A percentile compares a stretch with the other conserved stretches of the same genome.
phyloP scores from a whole-genome alignment of 2,329 filamentous ascomycete species.

The Didymellaceae sp. region DNA sequence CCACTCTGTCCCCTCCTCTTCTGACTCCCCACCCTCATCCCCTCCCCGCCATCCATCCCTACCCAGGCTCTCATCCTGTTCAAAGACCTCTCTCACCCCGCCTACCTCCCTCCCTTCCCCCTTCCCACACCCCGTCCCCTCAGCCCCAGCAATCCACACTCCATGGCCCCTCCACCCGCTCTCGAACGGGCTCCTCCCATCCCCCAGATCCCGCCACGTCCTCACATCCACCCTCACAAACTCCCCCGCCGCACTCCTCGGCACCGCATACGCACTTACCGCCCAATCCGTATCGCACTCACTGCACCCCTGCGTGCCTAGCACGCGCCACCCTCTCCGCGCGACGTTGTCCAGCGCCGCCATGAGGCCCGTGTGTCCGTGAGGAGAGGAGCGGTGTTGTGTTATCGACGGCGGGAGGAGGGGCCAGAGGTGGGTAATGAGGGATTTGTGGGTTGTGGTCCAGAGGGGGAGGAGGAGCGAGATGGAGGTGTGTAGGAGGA shows the following conservation, averaged over 20 bases:
- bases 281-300: constrained; percentile 39
- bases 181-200: constrained; percentile 34
- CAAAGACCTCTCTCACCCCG: constrained; percentile 29
- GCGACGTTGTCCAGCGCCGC: constrained; percentile 29
- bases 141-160: constrained; percentile 9
- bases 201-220: constrained; percentile 37
- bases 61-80: too few relatives aligned
- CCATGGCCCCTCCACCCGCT: constrained; percentile 39
- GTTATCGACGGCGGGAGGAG: constrained; percentile 35
- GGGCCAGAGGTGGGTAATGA: constrained; percentile 25
- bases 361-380: constrained; percentile 34
- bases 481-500: constrained; percentile 32
- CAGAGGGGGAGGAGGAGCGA: constrained; percentile 25
- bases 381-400: constrained; percentile 32
- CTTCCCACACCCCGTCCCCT: constrained; percentile 8
- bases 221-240: constrained; percentile 26
- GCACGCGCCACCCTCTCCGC: constrained; percentile 23
- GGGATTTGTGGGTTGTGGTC: constrained; percentile 10
- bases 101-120: constrained; percentile 19
- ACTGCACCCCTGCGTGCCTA: constrained; percentile 26
- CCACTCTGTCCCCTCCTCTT: background rate
- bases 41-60: background rate
- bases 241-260: constrained; percentile 13
- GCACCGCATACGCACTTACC: constrained; percentile 13
- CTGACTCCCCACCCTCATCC: background rate